A percentile compares a stretch with the other conserved stretches of the same genome.
Evolutionary conservation across 202 grass and related monocot genomes (phyloP).

Genomic region (Sporobolus alterniflorus): DNA sequence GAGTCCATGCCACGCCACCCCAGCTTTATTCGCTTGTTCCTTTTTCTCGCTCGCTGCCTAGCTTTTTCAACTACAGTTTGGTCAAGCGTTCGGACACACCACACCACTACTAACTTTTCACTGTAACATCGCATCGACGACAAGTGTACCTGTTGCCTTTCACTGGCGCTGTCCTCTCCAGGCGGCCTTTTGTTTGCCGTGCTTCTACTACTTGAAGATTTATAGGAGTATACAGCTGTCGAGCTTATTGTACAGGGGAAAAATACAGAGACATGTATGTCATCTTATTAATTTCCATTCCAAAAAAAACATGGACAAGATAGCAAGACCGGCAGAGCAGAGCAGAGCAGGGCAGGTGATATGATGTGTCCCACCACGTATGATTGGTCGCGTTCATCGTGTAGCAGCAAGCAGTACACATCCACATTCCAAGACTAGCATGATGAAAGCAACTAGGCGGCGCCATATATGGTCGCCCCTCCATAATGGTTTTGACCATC

Average conservation of each 20-base stretch:
- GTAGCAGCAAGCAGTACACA: not conserved
- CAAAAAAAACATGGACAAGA: no score
- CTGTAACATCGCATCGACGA: not conserved
- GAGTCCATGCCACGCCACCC: not conserved
- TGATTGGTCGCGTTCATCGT: conserved; percentile 22
- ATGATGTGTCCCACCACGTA: no score
- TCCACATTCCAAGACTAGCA: not conserved
- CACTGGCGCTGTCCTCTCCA: no score
- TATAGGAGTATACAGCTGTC: no score
- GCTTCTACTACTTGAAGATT: no score
- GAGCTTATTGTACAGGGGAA: no score
- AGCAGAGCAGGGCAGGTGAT: no score
- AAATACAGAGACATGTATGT: no score
- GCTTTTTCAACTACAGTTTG: not conserved
- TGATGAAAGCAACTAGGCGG: conserved; percentile 18
- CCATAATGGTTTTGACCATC: conserved; percentile 9
- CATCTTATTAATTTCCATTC: no score
- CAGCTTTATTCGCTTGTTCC: not conserved
- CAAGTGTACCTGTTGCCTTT: not conserved
- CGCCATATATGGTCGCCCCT: no score
- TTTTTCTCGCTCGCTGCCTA: not conserved
- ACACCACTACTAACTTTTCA: not conserved
- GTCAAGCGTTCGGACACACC: not conserved
- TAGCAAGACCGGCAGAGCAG: no score
- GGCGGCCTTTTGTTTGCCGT: no score